Base-by-base conservation (phyloP, 2,329 filamentous ascomycete genomes). In the Chaetomium sp. region DNA sequence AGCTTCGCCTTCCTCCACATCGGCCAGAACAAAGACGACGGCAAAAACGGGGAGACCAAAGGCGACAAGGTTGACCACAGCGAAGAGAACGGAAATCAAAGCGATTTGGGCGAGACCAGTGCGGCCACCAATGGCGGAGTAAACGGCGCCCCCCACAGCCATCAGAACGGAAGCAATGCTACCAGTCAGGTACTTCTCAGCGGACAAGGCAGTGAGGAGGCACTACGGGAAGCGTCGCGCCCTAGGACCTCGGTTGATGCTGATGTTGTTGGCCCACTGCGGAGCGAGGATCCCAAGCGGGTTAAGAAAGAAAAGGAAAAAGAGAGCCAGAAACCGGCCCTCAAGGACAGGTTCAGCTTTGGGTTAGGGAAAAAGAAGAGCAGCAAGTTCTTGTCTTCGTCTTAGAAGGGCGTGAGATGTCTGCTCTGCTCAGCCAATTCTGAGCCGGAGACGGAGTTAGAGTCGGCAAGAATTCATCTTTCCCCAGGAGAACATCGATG, bases 341-440 rank as follows among this genome's bases (percentile, higher is more conserved):
- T 76, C 47, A 85, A 82, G 69, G 83, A 84, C 60, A 77, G 85
- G 33, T 87, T 90, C 63, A 87, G 78, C 63, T 83, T 85, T 62
- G 75, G 80, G 56, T 65, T 90, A 10, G 84, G 87, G 4, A 75
- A 83, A 66, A 91, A 90, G 76, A 90, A 88, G 78, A 87, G 82
- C 69, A 79, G 76, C 59, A 74, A 75, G 58, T 66, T 75, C 54
- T 65, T 69, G 54, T 68, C 69, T 48, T 72, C 64, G 63, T 56
- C 57, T 11, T 61, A 59, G 59, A 19, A 4, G 36, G 52, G 50
- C 48, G 44, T 37, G 42, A 49, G 58, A 45, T 38, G 48, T 40
- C 41, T 52, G 45, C 49, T 56, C 38, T 57, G 56, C 45, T 48
- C 48, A 35, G 34, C 19, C 10, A 42, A 40, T 14, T 2, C 27